These are phyloP conservation scores for Aspergillus vadensis DNA, from an alignment of 2,329 filamentous ascomycete species.

Conservation along the genomic window DNA sequence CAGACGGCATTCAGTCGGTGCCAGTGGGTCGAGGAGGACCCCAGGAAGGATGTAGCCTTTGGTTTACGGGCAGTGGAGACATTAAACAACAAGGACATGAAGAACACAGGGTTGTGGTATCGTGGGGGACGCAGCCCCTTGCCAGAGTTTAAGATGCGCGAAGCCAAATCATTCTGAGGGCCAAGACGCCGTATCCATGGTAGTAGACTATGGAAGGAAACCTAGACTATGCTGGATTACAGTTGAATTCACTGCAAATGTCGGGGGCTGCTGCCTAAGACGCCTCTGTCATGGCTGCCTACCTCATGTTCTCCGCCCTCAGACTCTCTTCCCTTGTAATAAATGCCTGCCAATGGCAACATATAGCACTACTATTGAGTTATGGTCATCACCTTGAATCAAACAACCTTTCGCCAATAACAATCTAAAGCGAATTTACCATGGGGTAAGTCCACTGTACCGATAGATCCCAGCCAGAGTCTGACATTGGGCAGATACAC, in stretches of 20 bases:
- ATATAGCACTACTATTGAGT: background rate
- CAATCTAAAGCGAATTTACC: background rate
- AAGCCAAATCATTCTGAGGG: background rate
- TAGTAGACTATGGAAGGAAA: no score
- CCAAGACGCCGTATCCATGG: background rate
- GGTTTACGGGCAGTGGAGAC: background rate
- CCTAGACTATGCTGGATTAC: no score
- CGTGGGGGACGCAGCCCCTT: background rate
- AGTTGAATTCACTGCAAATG: no score
- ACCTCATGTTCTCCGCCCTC: background rate
- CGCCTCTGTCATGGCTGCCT: background rate
- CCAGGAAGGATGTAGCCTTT: background rate
- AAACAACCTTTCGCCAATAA: background rate
- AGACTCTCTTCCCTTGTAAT: background rate
- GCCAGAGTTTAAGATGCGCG: conserved; percentile 1
- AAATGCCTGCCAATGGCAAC: background rate
- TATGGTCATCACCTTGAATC: background rate
- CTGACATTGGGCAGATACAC: conserved; percentile 16
- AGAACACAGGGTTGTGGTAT: background rate
- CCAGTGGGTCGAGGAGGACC: background rate
- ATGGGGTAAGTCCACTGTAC: background rate
- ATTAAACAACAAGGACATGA: background rate
- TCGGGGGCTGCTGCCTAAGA: no score
- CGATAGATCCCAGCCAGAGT: no score
- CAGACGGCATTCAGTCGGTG: background rate